phyloP scores from a whole-genome alignment of 495 filamentous ascomycete species.

The Trichoderma virens region DNA sequence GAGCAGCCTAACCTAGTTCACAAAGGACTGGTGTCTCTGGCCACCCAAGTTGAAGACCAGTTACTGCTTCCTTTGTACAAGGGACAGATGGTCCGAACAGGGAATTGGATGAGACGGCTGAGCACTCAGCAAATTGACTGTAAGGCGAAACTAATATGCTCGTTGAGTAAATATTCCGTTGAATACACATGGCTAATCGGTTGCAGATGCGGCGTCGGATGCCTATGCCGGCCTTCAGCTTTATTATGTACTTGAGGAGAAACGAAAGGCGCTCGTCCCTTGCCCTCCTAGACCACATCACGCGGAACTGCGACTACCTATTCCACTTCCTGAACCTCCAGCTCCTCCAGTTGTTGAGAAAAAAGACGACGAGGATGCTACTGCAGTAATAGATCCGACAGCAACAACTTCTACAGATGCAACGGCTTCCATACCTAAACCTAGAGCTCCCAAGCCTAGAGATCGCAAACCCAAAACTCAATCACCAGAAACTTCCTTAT shows the following conservation, averaged over 20 bases:
- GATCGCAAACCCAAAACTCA: too few relatives aligned
- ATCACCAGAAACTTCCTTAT: neutral
- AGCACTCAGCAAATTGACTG: conserved; percentile 62
- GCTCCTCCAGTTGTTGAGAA: conserved; percentile 22
- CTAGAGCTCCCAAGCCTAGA: neutral
- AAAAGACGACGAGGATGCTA: conserved; percentile 11
- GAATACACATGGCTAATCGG: conserved; percentile 4
- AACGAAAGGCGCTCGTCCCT: conserved; percentile 56
- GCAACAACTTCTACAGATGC: neutral
- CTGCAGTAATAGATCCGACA: neutral
- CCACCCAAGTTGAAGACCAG: conserved; percentile 59
- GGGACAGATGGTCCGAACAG: conserved; percentile 53
- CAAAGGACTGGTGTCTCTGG: conserved; percentile 56
- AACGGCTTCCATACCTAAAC: neutral
- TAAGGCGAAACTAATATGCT: conserved; percentile 30
- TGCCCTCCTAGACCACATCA: conserved; percentile 59
- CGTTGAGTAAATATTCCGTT: neutral
- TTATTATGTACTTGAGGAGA: conserved; percentile 59
- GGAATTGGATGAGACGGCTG: conserved; percentile 62
- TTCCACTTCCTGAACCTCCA: conserved; percentile 37
- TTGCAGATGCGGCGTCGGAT: conserved; percentile 70
- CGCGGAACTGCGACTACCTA: conserved; percentile 58
- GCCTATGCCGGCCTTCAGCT: conserved; percentile 73
- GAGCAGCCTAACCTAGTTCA: conserved; percentile 48
- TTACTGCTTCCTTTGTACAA: conserved; percentile 73